These are phyloP conservation scores for Streptanthus diversifolius DNA, from an alignment of 345 rosid genomes.

Conservation along the genomic window DNA sequence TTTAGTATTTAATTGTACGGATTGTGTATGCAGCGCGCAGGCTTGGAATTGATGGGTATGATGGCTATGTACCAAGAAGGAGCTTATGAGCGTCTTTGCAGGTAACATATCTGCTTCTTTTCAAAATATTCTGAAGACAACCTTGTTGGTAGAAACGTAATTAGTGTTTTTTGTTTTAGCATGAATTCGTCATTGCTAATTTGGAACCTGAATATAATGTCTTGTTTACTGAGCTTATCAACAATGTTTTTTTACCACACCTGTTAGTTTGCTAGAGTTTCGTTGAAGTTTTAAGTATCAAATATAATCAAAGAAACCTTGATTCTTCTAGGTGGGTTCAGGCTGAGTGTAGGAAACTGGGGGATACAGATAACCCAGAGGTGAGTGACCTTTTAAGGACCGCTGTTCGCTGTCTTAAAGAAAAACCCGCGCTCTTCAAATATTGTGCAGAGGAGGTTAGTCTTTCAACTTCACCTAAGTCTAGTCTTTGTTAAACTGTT, in stretches of 20 bases:
- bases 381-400: conserved; percentile 77
- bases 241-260: neutral
- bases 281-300: neutral
- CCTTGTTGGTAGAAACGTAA: neutral
- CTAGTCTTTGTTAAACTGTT: conserved; percentile 6
- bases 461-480: conserved; percentile 4
- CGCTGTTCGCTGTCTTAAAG: conserved; percentile 83
- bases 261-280: neutral
- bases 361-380: conserved; percentile 94
- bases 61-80: conserved; percentile 99
- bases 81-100: conserved; percentile 96
- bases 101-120: conserved; percentile 42
- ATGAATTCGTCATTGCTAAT: neutral
- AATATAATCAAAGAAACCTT: conserved; percentile 11
- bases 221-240: neutral
- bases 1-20: conserved; percentile 11
- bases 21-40: conserved; percentile 72
- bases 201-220: neutral
- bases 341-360: conserved; percentile 93
- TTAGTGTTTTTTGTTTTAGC: neutral
- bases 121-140: neutral
- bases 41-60: conserved; percentile 98
- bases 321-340: conserved; percentile 87
- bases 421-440: conserved; percentile 94
- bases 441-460: conserved; percentile 99